These are phyloP conservation scores for Penstemon davidsonii DNA, from an alignment of 257 asterid species.

Conservation along the genomic window DNA sequence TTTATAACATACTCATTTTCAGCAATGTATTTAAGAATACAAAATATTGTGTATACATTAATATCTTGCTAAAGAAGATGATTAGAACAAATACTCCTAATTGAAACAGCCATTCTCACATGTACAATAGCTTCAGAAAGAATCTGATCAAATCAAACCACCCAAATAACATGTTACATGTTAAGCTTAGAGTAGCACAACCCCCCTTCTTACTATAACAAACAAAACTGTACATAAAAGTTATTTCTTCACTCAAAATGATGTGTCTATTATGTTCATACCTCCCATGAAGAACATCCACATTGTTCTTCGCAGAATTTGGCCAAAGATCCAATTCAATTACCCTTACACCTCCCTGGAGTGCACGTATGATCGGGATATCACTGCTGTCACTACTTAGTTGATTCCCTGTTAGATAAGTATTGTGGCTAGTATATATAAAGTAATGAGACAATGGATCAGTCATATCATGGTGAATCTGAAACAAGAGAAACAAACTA, in stretches of 20 bases:
- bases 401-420: slow-evolving; percentile 83
- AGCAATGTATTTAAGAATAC: neutral
- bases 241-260: slow-evolving; percentile 3
- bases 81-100: neutral
- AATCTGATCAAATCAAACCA: neutral
- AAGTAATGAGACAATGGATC: slow-evolving; percentile 76
- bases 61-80: neutral
- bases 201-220: too few species aligned
- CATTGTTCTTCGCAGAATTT: slow-evolving; percentile 57
- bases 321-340: slow-evolving; percentile 87
- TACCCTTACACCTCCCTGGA: slow-evolving; percentile 61
- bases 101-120: neutral
- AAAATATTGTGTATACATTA: neutral
- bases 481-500: slow-evolving; percentile 29
- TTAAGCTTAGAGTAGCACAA: neutral
- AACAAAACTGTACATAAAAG: neutral
- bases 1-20: neutral
- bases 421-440: slow-evolving; percentile 73
- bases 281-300: slow-evolving; percentile 80
- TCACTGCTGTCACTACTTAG: slow-evolving; percentile 74
- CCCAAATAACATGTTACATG: neutral
- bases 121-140: neutral
- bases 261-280: slow-evolving; percentile 23
- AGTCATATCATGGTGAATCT: slow-evolving; percentile 78
- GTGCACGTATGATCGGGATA: slow-evolving; percentile 55